Evolutionary conservation across 768 basidiomycete genomes (phyloP).

Genomic region (Tulasnella calospora): DNA sequence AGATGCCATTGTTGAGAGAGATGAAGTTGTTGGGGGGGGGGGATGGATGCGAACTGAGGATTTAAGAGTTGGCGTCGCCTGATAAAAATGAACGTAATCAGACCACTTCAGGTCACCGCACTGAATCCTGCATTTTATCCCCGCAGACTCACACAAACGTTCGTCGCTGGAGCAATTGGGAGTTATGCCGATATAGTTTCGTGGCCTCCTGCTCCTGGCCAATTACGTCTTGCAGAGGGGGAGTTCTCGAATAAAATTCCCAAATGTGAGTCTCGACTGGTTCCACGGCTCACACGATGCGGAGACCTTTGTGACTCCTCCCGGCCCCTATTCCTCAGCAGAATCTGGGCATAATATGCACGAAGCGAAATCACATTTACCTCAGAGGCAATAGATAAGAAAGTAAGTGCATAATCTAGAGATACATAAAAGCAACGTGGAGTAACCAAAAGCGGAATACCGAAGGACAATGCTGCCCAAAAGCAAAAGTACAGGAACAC

Average conservation of each 20-base stretch:
- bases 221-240: not conserved
- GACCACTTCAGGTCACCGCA: not conserved
- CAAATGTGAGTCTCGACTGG: not conserved
- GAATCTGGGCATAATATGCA: no score
- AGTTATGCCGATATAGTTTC: not conserved
- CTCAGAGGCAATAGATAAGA: not conserved
- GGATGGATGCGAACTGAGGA: not conserved
- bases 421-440: not conserved
- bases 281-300: not conserved
- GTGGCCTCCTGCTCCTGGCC: not conserved
- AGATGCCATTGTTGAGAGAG: slow-evolving; percentile 16
- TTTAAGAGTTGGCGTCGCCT: not conserved
- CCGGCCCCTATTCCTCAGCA: not conserved
- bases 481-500: not conserved
- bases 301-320: not conserved
- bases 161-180: not conserved
- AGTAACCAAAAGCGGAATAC: not conserved
- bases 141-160: not conserved
- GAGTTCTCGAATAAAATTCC: not conserved
- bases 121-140: not conserved
- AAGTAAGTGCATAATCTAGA: not conserved
- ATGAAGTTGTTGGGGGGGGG: not conserved
- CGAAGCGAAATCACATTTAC: no score
- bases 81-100: not conserved
- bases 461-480: no score